phyloP scores from a whole-genome alignment of 768 basidiomycete genomes.

The Macrolepiota albuminosa region DNA sequence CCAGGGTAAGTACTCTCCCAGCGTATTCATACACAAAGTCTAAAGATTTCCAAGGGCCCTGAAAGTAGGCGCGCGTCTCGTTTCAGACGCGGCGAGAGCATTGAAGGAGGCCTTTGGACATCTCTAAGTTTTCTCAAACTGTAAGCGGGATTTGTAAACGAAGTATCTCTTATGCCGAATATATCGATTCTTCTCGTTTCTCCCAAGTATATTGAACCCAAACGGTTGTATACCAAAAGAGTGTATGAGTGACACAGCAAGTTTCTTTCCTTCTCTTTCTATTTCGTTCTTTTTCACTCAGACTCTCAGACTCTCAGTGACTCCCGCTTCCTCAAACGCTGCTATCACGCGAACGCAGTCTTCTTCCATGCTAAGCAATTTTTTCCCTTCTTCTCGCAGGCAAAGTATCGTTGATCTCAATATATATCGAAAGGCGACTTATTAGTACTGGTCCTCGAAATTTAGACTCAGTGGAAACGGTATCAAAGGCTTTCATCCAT shows the following conservation, averaged over 20 bases:
- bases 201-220: too few relatives aligned
- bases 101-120: neutral
- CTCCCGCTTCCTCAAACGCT: neutral
- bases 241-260: neutral
- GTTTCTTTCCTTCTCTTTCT: too few relatives aligned
- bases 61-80: conserved; percentile 10
- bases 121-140: neutral
- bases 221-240: neutral
- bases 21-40: too few relatives aligned
- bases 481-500: conserved; percentile 2
- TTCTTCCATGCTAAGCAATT: neutral
- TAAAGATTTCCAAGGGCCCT: neutral
- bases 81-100: conserved; percentile 9
- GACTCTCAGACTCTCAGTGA: neutral
- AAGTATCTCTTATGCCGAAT: neutral
- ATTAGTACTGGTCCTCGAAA: neutral
- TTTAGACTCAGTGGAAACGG: neutral
- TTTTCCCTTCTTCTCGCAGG: neutral
- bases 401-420: neutral
- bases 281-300: too few relatives aligned
- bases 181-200: neutral
- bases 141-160: neutral
- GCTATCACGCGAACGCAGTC: too few relatives aligned
- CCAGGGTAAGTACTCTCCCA: neutral
- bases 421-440: neutral